Evolutionary conservation across 1,139 yeast species (phyloP), one percentile per base, ranked within the genome.

Genomic region (Maudiozyma humilis): DNA sequence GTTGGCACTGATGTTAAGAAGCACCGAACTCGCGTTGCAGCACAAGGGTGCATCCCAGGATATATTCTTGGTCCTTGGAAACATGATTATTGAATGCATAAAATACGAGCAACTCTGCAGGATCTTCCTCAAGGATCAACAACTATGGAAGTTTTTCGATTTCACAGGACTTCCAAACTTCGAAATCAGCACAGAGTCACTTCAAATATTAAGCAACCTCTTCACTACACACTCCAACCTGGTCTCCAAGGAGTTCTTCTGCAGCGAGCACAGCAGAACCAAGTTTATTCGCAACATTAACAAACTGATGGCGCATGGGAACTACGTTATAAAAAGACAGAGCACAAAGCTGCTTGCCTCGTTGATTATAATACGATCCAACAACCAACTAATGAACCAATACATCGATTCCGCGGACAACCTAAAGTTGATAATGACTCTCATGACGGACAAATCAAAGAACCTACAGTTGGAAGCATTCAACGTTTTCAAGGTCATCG

Each of bases 241-340:
- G 29, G 87, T 84, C 0, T 70, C 84, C 3, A 57, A 55, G 3
- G 87, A 79, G 42, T 89, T 87, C 56, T 73, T 88, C 54, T 59
- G 63, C 59, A 72, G 57, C 41, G 65, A 65, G 30, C 64, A 60
- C 8, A 76, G 80, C 55, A 71, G 78, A 46, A 73, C 69, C 1
- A 57, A 59, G 30, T 86, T 91, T 63, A 80, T 79, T 32, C 60
- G 64, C 34, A 68, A 70, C 50, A 81, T 87, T 53, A 87, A 85
- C 61, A 71, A 71, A 48, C 67, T 89, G 48, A 80, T 91, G 53
- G 76, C 78, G 41, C 82, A 87, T 42, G 76, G 77, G 18, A 88
- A 85, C 62, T 91, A 91, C 62, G 96, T 91, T 32, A 87, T 95
- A 4, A 87, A 88, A 60, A 76, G 98, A 49, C 98, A 91, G 64